These are phyloP conservation scores for Trichophyton benhamiae DNA, from an alignment of 2,329 filamentous ascomycete genomes.

Conservation along the genomic window DNA sequence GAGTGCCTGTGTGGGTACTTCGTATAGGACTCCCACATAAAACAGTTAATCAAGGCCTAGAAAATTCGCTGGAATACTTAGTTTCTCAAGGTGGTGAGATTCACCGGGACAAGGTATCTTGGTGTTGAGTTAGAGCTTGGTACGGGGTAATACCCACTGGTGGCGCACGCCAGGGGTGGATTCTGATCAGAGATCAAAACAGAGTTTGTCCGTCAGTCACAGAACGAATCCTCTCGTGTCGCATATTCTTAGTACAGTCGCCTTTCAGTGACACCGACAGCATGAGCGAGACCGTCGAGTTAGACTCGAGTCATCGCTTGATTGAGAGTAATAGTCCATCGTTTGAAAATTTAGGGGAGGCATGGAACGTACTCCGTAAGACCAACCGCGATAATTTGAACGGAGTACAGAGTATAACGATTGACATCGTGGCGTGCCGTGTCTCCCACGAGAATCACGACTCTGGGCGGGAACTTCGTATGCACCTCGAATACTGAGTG, in stretches of 20 bases:
- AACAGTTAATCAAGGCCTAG: neutral
- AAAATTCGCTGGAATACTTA: neutral
- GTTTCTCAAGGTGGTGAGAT: neutral
- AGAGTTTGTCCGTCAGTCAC: neutral
- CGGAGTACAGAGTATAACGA: neutral
- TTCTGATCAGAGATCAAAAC: neutral
- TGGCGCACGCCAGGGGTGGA: neutral
- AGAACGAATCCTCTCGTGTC: neutral
- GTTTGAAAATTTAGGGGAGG: neutral
- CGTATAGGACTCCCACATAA: neutral
- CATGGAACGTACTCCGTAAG: neutral
- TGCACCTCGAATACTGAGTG: neutral
- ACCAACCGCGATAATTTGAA: too few relatives aligned
- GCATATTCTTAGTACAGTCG: neutral
- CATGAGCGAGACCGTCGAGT: neutral
- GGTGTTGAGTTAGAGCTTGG: neutral
- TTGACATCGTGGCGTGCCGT: neutral
- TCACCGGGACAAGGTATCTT: neutral
- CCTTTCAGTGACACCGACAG: neutral
- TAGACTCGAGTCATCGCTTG: neutral
- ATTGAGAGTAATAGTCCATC: neutral
- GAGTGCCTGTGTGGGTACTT: neutral
- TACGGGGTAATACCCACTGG: neutral
- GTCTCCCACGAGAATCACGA: neutral
- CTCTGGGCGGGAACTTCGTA: neutral